phyloP scores from a whole-genome alignment of 768 basidiomycete genomes.

The Pisolithus tinctorius region DNA sequence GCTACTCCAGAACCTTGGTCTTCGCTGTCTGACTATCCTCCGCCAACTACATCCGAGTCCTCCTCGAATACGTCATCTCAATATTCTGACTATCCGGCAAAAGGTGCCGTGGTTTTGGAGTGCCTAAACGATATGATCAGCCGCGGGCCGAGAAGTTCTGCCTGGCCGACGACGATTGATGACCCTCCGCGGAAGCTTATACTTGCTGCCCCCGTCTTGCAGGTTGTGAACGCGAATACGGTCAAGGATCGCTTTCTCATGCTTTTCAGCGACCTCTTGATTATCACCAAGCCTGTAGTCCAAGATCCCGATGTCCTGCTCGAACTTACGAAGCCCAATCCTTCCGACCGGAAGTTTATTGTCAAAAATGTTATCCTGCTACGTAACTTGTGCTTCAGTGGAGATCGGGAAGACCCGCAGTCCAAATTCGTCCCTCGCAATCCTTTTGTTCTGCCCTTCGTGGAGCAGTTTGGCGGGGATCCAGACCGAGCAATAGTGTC shows the following conservation, averaged over 20 bases:
- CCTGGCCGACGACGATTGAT: conserved; percentile 65
- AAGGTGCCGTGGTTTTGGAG: conserved; percentile 54
- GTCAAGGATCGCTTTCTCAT: conserved; percentile 96
- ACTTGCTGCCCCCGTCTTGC: conserved; percentile 79
- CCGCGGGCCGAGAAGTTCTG: conserved; percentile 49
- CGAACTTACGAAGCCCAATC: conserved; percentile 49
- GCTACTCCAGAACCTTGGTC: conserved; percentile 76
- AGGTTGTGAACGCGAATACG: conserved; percentile 90
- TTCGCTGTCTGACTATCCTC: conserved; percentile 64
- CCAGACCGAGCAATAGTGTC: conserved; percentile 73
- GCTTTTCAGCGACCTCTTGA: conserved; percentile 92
- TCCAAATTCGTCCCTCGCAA: conserved; percentile 46
- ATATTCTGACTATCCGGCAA: conserved; percentile 43
- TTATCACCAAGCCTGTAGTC: conserved; percentile 86
- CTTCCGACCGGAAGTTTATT: conserved; percentile 68
- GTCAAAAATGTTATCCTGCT: conserved; percentile 88
- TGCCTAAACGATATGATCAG: conserved; percentile 66
- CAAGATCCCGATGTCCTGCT: conserved; percentile 59
- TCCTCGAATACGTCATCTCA: conserved; percentile 70
- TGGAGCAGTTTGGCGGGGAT: conserved; percentile 72
- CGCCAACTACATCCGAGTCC: conserved; percentile 64
- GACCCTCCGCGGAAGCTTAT: conserved; percentile 84
- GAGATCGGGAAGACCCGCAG: conserved; percentile 61
- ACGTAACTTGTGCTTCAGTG: conserved; percentile 56
- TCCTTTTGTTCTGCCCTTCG: conserved; percentile 63